These are phyloP conservation scores for Auxenochlorella protothecoides DNA, from an alignment of 139 green algal species.

Conservation along the genomic window DNA sequence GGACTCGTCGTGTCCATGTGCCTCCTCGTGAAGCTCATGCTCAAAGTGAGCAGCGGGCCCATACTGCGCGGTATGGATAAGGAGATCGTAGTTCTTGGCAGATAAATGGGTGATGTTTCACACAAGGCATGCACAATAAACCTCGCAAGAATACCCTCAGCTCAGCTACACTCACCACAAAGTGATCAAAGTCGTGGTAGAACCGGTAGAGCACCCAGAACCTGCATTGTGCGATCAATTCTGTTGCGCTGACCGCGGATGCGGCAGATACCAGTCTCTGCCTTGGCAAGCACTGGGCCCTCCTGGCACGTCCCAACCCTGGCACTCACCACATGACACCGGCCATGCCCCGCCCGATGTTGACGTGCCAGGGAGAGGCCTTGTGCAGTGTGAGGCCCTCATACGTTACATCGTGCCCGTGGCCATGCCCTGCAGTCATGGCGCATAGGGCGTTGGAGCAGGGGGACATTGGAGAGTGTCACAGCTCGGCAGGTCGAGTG, in stretches of 20 bases:
- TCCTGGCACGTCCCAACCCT: not conserved
- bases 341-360: slow-evolving; percentile 36
- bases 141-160: not conserved
- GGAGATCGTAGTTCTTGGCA: too few relatives aligned
- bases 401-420: slow-evolving; percentile 38
- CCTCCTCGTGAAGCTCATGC: slow-evolving; percentile 35
- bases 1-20: slow-evolving; percentile 2
- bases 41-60: slow-evolving; percentile 43
- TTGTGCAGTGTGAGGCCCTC: slow-evolving; percentile 53
- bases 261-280: not conserved
- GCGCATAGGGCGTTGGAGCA: not conserved
- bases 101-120: too few relatives aligned
- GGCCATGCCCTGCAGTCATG: slow-evolving; percentile 9
- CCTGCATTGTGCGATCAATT: slow-evolving; percentile 18
- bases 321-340: slow-evolving; percentile 53
- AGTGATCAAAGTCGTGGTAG: slow-evolving; percentile 50
- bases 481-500: not conserved
- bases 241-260: not conserved
- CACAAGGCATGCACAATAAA: not conserved
- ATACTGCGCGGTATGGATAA: slow-evolving; percentile 19
- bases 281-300: not conserved
- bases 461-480: not conserved
- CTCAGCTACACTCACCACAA: slow-evolving; percentile 34
- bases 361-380: slow-evolving; percentile 36
- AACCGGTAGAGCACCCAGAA: slow-evolving; percentile 64